Evolutionary conservation across 2,329 filamentous ascomycete species (phyloP), one percentile per base, ranked within the genome.

Genomic region (Nemania abortiva): DNA sequence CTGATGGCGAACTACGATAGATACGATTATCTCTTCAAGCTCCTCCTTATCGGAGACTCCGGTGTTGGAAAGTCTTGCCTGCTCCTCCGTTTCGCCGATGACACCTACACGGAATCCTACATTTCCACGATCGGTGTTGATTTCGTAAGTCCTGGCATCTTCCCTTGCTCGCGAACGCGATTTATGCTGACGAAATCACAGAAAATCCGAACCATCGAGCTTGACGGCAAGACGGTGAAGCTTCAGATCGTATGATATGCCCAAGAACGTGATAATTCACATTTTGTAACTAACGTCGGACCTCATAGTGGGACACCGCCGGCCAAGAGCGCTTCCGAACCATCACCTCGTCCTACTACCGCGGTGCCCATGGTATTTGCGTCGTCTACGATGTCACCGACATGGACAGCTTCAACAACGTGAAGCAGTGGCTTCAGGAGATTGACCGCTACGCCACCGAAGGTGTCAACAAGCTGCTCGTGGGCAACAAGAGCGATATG

Each of bases 1-100:
- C 66, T 65, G 59, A 68, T 69, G 45, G 62, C 66, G 47, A 13
- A 6, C 34, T 62, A 58, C 77, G 80, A 69, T 81, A 98, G 96
- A 96, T 99, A 99, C 92, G 96, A 99, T 84, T 99, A 99, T 84
- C 94, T 99, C 81, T 99, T 99, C 91, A 99, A 99, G 91, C 94
- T 99, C 76, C 93, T 99, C 84, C 95, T 99, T 87, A 99, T 99
- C 90, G 96, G 96, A 85, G 96, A 99, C 84, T 99, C 96, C 83
- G 96, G 96, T 90, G 96, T 99, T 80, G 96, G 96, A 92, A 99
- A 99, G 92, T 99, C 96, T 81, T 99, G 96, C 86, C 84, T 99
- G 86, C 89, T 99, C 77, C 88, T 99, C 81, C 94, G 96, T 86
- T 99, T 99, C 81, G 96, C 96, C 81, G 96, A 98, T 82, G 95